phyloP scores from a whole-genome alignment of 257 asterid genomes.

The Ligustrum vulgare region DNA sequence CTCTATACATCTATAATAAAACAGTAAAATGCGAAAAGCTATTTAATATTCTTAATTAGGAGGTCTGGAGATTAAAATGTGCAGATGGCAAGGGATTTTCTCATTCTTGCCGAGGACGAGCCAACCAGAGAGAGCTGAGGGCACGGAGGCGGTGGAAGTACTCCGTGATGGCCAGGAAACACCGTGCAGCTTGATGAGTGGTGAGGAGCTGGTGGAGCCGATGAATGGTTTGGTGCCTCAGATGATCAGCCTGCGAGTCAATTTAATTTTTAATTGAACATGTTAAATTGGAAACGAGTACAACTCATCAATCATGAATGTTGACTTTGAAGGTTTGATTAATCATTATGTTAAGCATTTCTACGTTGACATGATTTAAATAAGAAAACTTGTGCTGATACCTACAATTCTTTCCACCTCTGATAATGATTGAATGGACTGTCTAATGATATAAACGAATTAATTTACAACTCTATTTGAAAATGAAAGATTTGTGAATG shows the following conservation, averaged over 20 bases:
- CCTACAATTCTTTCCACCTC: constrained; percentile 4
- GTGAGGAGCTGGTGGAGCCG: constrained; percentile 70
- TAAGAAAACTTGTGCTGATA: constrained; percentile 9
- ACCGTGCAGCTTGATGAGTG: constrained; percentile 64
- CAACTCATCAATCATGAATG: constrained; percentile 31
- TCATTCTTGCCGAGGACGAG: constrained; percentile 64
- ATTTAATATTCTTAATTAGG: constrained; percentile 12
- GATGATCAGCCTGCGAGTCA: constrained; percentile 61
- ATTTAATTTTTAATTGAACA: neutral
- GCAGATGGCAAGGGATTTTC: constrained; percentile 19
- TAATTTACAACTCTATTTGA: neutral
- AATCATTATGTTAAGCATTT: constrained; percentile 21
- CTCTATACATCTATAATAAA: constrained; percentile 35
- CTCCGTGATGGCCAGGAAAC: constrained; percentile 72
- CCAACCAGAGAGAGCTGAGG: constrained; percentile 79
- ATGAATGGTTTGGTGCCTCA: constrained; percentile 72
- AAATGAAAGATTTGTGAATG: neutral
- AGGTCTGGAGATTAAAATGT: constrained; percentile 6
- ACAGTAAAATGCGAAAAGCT: constrained; percentile 13
- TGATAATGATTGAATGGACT: constrained; percentile 23
- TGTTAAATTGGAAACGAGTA: neutral
- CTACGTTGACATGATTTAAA: constrained; percentile 33
- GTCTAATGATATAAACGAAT: neutral
- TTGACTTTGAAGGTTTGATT: constrained; percentile 32
- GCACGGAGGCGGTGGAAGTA: constrained; percentile 86